These are phyloP conservation scores for Trichodelitschia bisporula DNA, from an alignment of 495 filamentous ascomycete species.

Conservation along the genomic window DNA sequence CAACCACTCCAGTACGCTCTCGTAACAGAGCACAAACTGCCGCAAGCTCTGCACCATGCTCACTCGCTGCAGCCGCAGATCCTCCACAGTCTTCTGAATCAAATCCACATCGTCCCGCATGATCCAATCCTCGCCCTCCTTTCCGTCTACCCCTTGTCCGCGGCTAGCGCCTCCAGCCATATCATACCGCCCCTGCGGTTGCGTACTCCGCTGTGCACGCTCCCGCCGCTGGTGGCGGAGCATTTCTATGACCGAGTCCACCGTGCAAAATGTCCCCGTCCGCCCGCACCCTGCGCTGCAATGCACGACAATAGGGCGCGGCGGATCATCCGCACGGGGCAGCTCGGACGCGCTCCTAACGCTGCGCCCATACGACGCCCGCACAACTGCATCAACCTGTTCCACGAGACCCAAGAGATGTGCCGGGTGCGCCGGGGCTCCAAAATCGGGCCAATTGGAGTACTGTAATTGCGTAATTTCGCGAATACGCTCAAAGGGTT, in stretches of 20 bases:
- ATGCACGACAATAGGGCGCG: conserved; percentile 67
- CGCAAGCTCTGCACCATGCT: conserved; percentile 95
- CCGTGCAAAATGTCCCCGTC: conserved; percentile 88
- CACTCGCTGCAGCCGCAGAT: conserved; percentile 65
- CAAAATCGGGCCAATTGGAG: conserved; percentile 87
- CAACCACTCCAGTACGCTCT: conserved; percentile 82
- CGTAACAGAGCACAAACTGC: conserved; percentile 92
- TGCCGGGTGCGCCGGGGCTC: conserved; percentile 65
- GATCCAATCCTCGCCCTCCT: conserved; percentile 16
- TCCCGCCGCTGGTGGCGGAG: conserved; percentile 45
- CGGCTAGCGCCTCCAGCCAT: no score
- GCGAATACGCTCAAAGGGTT: conserved; percentile 67
- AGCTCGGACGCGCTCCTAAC: conserved; percentile 11
- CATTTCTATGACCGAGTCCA: conserved; percentile 86
- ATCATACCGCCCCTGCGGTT: no score
- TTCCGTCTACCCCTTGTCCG: no score
- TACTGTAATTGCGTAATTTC: conserved; percentile 94
- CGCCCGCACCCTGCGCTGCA: conserved; percentile 90
- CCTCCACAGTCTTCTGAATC: conserved; percentile 62
- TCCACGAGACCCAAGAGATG: conserved; percentile 75
- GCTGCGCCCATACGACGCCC: conserved; percentile 11
- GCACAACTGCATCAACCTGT: conserved; percentile 37
- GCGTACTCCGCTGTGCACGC: no score
- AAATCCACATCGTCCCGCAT: conserved; percentile 41
- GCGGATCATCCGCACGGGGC: no score